Base-by-base conservation (phyloP, 441 rosid genomes). In the Lepidium campestre region DNA sequence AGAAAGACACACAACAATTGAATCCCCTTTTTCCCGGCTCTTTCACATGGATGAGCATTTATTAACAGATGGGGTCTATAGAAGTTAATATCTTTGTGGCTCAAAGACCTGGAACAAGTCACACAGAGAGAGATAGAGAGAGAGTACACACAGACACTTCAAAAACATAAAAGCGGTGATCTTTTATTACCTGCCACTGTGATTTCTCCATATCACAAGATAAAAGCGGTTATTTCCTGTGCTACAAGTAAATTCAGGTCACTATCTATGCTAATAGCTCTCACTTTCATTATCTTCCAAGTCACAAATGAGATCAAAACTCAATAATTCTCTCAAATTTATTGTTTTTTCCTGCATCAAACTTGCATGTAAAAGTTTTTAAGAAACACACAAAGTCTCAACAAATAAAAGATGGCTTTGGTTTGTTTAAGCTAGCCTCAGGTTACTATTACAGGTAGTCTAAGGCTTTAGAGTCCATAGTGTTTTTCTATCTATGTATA, bases 11-110 rank as follows among this genome's bases (percentile, higher is more conserved):
- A 57, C 49, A 63, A 63, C 50, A 56, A 57, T 23, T 57, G 59
- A 63, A 63, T 34, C 58, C 66, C 62, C 5, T 39, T 37, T 66
- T 53, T 45, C 63, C 15, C 57, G 67, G 76, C 48, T 73, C 72
- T 40, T n/a, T 68, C 65, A 74, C 48, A 74, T 62, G 60, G 78
- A 68, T 56, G 54, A 62, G 62, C 70, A 74, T 74, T 74, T 57
- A 57, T 57, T 23, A 40, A 15, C 47, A 74, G 48, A 74, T 68
- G 74, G 74, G 74, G 39, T 66, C 74, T 5, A 34, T 25, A 55
- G 34, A 11, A 31, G 59, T 67, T 61, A 74, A 62, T 68, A 62
- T 62, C 55, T 47, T 74, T 68, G 69, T 48, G 74, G 73, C 18
- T 74, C 67, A 20, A 73, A 50, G 58, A 61, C 68, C 56, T 74